A percentile compares a stretch with the other conserved stretches of the same genome.
Evolutionary conservation across 2,329 filamentous ascomycete species (phyloP).

Genomic region (Claviceps digitariae): DNA sequence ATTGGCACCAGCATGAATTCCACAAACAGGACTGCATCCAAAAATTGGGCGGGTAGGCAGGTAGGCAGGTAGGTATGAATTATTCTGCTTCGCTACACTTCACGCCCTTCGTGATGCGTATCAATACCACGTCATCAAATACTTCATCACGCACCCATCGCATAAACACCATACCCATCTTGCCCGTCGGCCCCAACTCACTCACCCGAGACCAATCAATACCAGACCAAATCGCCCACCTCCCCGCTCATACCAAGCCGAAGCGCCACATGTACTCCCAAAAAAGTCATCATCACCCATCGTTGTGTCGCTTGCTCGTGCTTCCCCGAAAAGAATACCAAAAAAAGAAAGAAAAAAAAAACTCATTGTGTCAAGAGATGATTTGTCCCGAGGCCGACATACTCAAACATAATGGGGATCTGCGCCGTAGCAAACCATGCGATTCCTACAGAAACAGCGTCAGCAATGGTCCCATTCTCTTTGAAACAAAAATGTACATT

Average conservation of each 20-base stretch:
- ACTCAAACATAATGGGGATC: conserved; percentile 60
- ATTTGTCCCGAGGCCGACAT: conserved; percentile 37
- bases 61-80: background rate
- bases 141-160: background rate
- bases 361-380: conserved; percentile 16
- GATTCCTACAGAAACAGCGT: conserved; percentile 44
- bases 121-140: background rate
- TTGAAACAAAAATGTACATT: too few species aligned
- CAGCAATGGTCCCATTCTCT: background rate
- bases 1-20: background rate
- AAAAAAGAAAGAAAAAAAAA: background rate
- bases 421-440: conserved; percentile 65
- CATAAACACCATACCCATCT: background rate
- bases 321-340: too few species aligned
- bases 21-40: background rate
- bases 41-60: background rate
- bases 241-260: background rate
- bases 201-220: background rate
- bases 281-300: background rate
- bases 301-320: background rate
- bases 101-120: background rate
- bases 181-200: too few species aligned
- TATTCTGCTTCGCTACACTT: background rate
- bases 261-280: background rate
- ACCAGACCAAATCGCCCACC: background rate